Evolutionary conservation across 306 rosid genomes (phyloP), one percentile per base, ranked within the genome.

Genomic region (Ammopiptanthus mongolicus): DNA sequence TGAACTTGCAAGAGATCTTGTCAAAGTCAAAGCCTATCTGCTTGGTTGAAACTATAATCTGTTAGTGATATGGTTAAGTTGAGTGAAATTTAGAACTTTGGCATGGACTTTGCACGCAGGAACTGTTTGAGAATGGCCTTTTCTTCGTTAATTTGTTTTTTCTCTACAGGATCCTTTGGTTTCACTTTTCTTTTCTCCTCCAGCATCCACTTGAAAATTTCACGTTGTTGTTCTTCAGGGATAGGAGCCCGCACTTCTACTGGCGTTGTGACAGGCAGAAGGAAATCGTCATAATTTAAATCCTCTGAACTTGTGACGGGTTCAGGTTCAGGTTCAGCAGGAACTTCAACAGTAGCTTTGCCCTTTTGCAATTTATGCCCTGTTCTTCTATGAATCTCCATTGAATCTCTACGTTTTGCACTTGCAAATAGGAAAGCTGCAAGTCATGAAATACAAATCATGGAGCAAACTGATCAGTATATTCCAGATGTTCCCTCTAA

Each of bases 401-500:
- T 63, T 15, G 70, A 47, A 6, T 88, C 91, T 84, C 81, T 86
- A 83, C 57, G 86, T 76, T 77, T 87, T 44, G 88, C 83, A 23
- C 80, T 76, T 53, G 82, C 81, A 81, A 93, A 91, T 48, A 93
- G 80, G 83, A 73, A 93, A 71, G 93, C 97, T 93, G 90, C 75
- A 78, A 73, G 63, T 39, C 48, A 76, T 73, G 47, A 80, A 23
- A 78, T 59, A 59, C 57, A 55, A 65, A 65, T 80, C 71, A 75
- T 14, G 42, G 23, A 60, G 47, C 22, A 76, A 13, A 67, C 18
- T 21, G 18, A 66, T 55, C 19, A 80, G 68, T 66, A 39, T 37
- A 75, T 36, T 59, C 72, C 44, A 15, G n/a, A 65, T 48, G 12
- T 72, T 34, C 73, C 57, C 48, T n/a, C n/a, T 66, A 42, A 23